phyloP scores from a whole-genome alignment of 1,139 yeast species.

The Meyerozyma smithsonii region DNA sequence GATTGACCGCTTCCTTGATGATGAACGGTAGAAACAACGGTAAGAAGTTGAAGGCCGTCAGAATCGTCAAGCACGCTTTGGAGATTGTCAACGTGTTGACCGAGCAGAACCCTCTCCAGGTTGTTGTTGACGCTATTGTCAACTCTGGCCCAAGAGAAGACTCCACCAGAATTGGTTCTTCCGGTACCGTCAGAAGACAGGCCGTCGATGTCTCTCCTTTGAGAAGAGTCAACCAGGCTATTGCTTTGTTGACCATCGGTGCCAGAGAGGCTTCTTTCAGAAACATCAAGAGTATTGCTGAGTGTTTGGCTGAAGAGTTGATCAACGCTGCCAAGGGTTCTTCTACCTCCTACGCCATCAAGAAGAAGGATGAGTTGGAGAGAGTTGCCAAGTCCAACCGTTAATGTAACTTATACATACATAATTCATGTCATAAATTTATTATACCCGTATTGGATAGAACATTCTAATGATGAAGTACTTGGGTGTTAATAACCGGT shows the following conservation, averaged over 20 bases:
- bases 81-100: conserved; percentile 97
- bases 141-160: conserved; percentile 99
- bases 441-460: conserved; percentile 34
- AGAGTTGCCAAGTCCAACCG: conserved; percentile 99
- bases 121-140: conserved; percentile 97
- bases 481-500: conserved; percentile 17
- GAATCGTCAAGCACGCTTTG: conserved; percentile 98
- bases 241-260: conserved; percentile 97
- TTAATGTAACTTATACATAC: conserved; percentile 40
- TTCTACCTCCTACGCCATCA: conserved; percentile 99
- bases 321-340: conserved; percentile 99
- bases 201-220: conserved; percentile 99
- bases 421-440: conserved; percentile 5
- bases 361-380: conserved; percentile 99
- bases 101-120: conserved; percentile 99
- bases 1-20: conserved; percentile 99
- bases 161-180: conserved; percentile 99
- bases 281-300: conserved; percentile 99
- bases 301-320: conserved; percentile 99
- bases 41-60: conserved; percentile 99
- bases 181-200: conserved; percentile 99
- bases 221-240: conserved; percentile 99
- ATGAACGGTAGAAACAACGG: conserved; percentile 99
- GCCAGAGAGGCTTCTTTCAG: conserved; percentile 99
- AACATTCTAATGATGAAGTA: conserved; percentile 25